phyloP scores from a whole-genome alignment of 164 flowering plant genomes.

The Annona squamosa region DNA sequence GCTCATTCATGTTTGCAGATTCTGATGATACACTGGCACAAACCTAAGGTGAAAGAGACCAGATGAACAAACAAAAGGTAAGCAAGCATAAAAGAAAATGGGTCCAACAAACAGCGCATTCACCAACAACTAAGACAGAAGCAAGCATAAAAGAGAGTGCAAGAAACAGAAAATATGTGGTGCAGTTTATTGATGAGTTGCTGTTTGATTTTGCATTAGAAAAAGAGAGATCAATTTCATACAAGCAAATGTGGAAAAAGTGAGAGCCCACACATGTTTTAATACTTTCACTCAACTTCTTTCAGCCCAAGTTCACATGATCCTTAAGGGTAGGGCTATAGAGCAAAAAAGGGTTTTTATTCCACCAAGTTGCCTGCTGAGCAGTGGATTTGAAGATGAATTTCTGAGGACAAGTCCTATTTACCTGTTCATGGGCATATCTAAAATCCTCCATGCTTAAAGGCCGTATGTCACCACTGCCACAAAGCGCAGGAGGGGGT shows the following conservation, averaged over 20 bases:
- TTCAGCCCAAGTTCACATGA: background rate
- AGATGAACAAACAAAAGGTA: background rate
- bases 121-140: background rate
- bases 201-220: too few relatives aligned
- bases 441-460: slow-evolving; percentile 70
- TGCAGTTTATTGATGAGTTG: too few relatives aligned
- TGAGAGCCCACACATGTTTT: background rate
- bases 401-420: background rate
- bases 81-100: too few relatives aligned
- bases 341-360: background rate
- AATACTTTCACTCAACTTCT: background rate
- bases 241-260: background rate
- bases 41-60: slow-evolving; percentile 34
- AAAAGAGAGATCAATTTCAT: background rate
- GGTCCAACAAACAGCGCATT: too few relatives aligned
- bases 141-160: background rate
- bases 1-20: slow-evolving; percentile 79
- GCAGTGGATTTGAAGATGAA: background rate
- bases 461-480: slow-evolving; percentile 69
- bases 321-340: background rate
- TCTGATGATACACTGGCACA: slow-evolving; percentile 97
- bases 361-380: background rate
- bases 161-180: too few relatives aligned
- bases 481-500: slow-evolving; percentile 67
- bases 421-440: slow-evolving; percentile 85